Conservation (phyloP, 2,329 filamentous ascomycete genomes). For the Fusarium falciforme region DNA sequence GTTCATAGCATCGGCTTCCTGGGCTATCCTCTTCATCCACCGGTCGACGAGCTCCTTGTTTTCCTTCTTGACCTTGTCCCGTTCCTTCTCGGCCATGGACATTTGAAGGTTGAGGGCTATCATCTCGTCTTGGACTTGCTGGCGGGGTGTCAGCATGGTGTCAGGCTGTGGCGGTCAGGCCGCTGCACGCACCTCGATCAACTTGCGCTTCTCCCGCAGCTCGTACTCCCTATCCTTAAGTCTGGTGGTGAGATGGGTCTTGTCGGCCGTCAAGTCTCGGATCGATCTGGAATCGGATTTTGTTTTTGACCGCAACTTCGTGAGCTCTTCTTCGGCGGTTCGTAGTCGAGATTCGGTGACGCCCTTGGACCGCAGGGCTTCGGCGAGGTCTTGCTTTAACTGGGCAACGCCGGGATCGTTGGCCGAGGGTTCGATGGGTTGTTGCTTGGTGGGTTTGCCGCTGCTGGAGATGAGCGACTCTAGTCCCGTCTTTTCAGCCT, state of each 20-base stretch:
- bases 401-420: conserved; percentile 56
- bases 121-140: conserved; percentile 93
- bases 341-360: conserved; percentile 74
- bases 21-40: conserved; percentile 89
- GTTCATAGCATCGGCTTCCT: conserved; percentile 92
- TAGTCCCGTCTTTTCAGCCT: conserved; percentile 65
- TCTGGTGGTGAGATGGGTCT: conserved; percentile 70
- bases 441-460: conserved; percentile 28
- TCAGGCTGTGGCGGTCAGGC: background rate
- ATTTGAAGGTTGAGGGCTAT: conserved; percentile 88
- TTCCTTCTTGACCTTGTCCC: conserved; percentile 78
- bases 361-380: conserved; percentile 79
- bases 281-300: conserved; percentile 72
- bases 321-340: conserved; percentile 71
- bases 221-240: conserved; percentile 88
- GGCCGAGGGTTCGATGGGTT: conserved; percentile 25
- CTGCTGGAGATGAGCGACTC: conserved; percentile 45
- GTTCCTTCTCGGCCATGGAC: conserved; percentile 83
- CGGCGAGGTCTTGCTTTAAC: conserved; percentile 76
- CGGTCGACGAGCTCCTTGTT: conserved; percentile 90
- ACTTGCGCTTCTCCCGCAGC: conserved; percentile 82
- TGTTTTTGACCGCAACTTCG: conserved; percentile 69
- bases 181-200: conserved; percentile 72
- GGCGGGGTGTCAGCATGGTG: conserved; percentile 26
- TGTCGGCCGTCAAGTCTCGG: conserved; percentile 70